Conservation (phyloP, 352 stramenopile species). For the Pythium phragmiticola region DNA sequence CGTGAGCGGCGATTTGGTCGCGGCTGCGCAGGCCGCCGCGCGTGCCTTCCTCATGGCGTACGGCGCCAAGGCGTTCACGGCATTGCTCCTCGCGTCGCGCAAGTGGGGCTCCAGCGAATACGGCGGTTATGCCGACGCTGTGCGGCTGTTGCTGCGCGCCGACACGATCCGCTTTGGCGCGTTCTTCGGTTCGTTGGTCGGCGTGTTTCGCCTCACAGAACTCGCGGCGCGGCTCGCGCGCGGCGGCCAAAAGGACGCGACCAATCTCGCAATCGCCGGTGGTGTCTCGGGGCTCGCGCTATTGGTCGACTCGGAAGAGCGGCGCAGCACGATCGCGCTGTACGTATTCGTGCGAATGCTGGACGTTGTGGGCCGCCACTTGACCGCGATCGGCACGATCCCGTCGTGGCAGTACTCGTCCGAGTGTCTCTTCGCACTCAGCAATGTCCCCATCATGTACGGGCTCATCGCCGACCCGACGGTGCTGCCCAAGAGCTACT, state of each 20-base stretch:
- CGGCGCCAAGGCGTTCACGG: slow-evolving; percentile 81
- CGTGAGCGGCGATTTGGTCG: slow-evolving; percentile 23
- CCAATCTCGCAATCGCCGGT: slow-evolving; percentile 68
- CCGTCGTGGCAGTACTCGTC: slow-evolving; percentile 64
- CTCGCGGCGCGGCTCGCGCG: slow-evolving; percentile 44
- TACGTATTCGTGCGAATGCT: slow-evolving; percentile 89
- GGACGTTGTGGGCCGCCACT: slow-evolving; percentile 73
- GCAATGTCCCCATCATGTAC: slow-evolving; percentile 84
- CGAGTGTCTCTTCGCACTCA: slow-evolving; percentile 69
- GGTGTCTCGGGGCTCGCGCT: slow-evolving; percentile 64
- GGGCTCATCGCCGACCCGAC: slow-evolving; percentile 64
- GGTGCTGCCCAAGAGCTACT: slow-evolving; percentile 79
- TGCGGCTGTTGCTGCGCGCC: slow-evolving; percentile 56
- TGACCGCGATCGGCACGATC: slow-evolving; percentile 50
- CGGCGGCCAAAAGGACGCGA: slow-evolving; percentile 44
- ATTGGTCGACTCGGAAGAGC: slow-evolving; percentile 62
- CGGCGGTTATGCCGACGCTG: slow-evolving; percentile 64
- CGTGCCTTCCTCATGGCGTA: slow-evolving; percentile 67
- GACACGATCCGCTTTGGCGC: slow-evolving; percentile 80
- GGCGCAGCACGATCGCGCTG: slow-evolving; percentile 71
- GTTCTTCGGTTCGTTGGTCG: slow-evolving; percentile 77
- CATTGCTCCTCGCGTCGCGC: slow-evolving; percentile 67
- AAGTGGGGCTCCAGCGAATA: slow-evolving; percentile 80
- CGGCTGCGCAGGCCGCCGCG: slow-evolving; percentile 35
- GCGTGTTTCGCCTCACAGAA: slow-evolving; percentile 66